Conservation (phyloP, 1,284 basidiomycete genomes). For the Marasmius oreades region DNA sequence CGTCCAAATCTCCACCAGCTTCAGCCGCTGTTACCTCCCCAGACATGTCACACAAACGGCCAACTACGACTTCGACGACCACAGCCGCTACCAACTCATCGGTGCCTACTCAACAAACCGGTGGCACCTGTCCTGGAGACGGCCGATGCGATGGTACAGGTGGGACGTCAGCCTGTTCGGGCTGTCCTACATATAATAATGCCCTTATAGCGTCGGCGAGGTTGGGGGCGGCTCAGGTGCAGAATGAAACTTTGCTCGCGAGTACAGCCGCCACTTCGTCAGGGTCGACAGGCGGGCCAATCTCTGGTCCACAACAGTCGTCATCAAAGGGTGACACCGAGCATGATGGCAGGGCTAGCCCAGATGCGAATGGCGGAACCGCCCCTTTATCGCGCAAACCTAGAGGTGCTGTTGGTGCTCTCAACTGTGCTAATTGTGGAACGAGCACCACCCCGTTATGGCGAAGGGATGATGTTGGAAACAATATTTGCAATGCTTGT, state of each 20-base stretch:
- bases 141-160: conserved; percentile 94
- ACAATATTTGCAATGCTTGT: conserved; percentile 91
- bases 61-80: conserved; percentile 8
- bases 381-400: conserved; percentile 27
- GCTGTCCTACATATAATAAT: conserved; percentile 95
- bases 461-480: conserved; percentile 90
- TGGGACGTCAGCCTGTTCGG: conserved; percentile 85
- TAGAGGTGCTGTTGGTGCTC: conserved; percentile 61
- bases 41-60: not conserved
- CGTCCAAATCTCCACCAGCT: conserved; percentile 20
- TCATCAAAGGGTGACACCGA: conserved; percentile 11
- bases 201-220: conserved; percentile 44
- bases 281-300: conserved; percentile 6
- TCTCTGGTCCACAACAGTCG: conserved; percentile 17
- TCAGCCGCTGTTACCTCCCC: conserved; percentile 20
- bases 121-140: conserved; percentile 91
- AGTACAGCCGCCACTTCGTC: conserved; percentile 3
- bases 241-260: not conserved
- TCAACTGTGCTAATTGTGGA: conserved; percentile 89
- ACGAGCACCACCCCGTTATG: conserved; percentile 94
- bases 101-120: conserved; percentile 17
- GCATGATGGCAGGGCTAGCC: conserved; percentile 20
- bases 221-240: conserved; percentile 20
- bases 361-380: conserved; percentile 13
- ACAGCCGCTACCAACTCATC: conserved; percentile 24